Base-by-base conservation (phyloP, 352 stramenopile species). In the Phytopythium sindhum region DNA sequence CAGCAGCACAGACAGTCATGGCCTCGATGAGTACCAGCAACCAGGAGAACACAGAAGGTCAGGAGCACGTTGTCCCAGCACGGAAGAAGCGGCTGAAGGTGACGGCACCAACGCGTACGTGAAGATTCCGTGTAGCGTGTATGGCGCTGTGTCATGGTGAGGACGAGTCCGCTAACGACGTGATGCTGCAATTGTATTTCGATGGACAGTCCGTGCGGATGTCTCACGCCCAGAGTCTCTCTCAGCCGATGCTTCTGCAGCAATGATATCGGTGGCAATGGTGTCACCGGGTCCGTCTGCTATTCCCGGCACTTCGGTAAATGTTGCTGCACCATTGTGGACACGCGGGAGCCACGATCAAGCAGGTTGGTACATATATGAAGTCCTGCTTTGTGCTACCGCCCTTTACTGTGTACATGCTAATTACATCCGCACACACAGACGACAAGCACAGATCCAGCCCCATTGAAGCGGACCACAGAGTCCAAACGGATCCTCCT, bases 1-100 rank as follows among this genome's bases (percentile, higher is more conserved):
- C 64, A 33, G 33, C 50, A 29, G 59, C 59, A 23, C 37, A 74
- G 44, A 51, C 63, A 11, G 48, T 54, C 12, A 50, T 74, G 21
- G 39, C 61, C 15, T 50, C 56, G 7, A 58, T 67, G 45, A 58
- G 58, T 9, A 23, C 59, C 2, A 45, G 58, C 35, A 50, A 17
- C 7, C n/a, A 29, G 14, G 57, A 67, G n/a, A 15, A 4, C 12
- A 41, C 31, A 31, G 37, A 21, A 21, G 7, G 11, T 9, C 50
- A 56, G n/a, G 26, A 21, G 15, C 33, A 6, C 21, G 2, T 48
- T 17, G 11, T 15, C 19, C 45, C 45, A 31, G 45, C 35, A 45
- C 23, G 35, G 50, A 55, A 51, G 28, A 60, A 31, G 14, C 33
- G 54, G n/a, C 19, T 60, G n/a, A 57, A 44, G 17, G 35, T 21